phyloP scores from a whole-genome alignment of 2,329 filamentous ascomycete genomes.

The Penicillium vulpinum region DNA sequence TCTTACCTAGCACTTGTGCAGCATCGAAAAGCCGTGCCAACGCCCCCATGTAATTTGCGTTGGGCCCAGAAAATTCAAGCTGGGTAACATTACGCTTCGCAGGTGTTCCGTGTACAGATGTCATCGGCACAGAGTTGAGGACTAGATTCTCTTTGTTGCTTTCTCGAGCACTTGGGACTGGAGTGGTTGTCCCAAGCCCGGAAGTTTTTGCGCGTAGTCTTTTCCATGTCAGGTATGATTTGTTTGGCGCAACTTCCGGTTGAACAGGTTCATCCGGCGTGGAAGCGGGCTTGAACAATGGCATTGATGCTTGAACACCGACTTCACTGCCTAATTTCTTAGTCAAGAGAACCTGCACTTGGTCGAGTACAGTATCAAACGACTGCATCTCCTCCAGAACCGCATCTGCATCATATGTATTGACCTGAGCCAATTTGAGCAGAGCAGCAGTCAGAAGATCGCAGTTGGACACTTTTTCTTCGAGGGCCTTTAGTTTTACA shows the following conservation, averaged over 20 bases:
- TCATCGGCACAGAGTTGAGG: slow-evolving; percentile 79
- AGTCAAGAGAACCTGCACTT: slow-evolving; percentile 71
- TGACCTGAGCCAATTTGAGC: slow-evolving; percentile 76
- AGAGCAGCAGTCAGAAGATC: slow-evolving; percentile 88
- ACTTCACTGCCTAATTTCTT: slow-evolving; percentile 94
- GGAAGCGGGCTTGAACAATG: slow-evolving; percentile 68
- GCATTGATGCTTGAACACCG: slow-evolving; percentile 71
- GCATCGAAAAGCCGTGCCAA: slow-evolving; percentile 90
- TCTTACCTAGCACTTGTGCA: slow-evolving; percentile 81
- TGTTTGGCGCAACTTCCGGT: slow-evolving; percentile 54
- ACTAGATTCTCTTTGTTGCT: slow-evolving; percentile 60
- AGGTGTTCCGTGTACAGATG: slow-evolving; percentile 58
- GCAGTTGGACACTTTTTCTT: slow-evolving; percentile 91
- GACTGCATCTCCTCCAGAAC: slow-evolving; percentile 92
- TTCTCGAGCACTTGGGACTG: slow-evolving; percentile 42
- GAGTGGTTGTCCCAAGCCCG: slow-evolving; percentile 53
- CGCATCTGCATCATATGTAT: slow-evolving; percentile 87
- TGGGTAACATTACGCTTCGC: slow-evolving; percentile 69
- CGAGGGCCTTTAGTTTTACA: slow-evolving; percentile 85
- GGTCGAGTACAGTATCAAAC: slow-evolving; percentile 80
- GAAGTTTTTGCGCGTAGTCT: slow-evolving; percentile 89
- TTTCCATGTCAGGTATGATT: slow-evolving; percentile 82
- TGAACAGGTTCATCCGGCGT: slow-evolving; percentile 48
- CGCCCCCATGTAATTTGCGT: slow-evolving; percentile 87
- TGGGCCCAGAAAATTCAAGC: slow-evolving; percentile 75